These are phyloP conservation scores for Citrus glauca DNA, from an alignment of 345 rosid genomes.

Conservation along the genomic window DNA sequence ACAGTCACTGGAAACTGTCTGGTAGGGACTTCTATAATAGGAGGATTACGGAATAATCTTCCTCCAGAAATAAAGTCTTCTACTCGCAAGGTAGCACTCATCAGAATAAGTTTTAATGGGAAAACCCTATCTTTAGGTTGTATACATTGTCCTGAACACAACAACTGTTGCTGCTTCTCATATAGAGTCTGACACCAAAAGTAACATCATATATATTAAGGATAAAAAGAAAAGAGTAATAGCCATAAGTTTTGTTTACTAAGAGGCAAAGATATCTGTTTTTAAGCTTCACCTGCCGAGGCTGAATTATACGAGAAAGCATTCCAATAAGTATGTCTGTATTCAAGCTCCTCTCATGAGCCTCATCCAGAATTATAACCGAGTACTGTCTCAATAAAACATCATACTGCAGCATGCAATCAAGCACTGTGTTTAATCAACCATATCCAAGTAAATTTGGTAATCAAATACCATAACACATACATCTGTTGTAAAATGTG, in stretches of 20 bases:
- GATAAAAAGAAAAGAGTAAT: constrained; percentile 4
- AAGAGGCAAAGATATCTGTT: not conserved
- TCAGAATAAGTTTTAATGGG: constrained; percentile 78
- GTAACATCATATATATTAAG: constrained; percentile 8
- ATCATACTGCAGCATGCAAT: constrained; percentile 58
- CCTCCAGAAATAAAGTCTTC: constrained; percentile 73
- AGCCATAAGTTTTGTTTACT: not conserved
- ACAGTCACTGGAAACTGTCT: constrained; percentile 76
- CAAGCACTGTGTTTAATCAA: not conserved
- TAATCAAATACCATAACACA: not conserved
- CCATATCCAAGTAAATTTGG: not conserved
- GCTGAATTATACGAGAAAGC: constrained; percentile 68
- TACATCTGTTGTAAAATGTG: not conserved
- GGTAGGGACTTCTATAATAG: constrained; percentile 74
- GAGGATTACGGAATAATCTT: constrained; percentile 68
- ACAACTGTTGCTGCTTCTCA: constrained; percentile 56
- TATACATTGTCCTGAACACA: constrained; percentile 46
- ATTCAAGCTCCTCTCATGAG: constrained; percentile 94
- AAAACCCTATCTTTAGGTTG: constrained; percentile 47
- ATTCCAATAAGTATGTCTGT: constrained; percentile 94
- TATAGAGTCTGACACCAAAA: constrained; percentile 41
- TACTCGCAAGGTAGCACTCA: constrained; percentile 90
- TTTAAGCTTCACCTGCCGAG: constrained; percentile 60
- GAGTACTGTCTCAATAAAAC: constrained; percentile 75
- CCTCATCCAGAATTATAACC: constrained; percentile 83